A percentile compares a stretch with the other conserved stretches of the same genome.
Evolutionary conservation across 306 rosid genomes (phyloP).

Genomic region (Fagus crenata): DNA sequence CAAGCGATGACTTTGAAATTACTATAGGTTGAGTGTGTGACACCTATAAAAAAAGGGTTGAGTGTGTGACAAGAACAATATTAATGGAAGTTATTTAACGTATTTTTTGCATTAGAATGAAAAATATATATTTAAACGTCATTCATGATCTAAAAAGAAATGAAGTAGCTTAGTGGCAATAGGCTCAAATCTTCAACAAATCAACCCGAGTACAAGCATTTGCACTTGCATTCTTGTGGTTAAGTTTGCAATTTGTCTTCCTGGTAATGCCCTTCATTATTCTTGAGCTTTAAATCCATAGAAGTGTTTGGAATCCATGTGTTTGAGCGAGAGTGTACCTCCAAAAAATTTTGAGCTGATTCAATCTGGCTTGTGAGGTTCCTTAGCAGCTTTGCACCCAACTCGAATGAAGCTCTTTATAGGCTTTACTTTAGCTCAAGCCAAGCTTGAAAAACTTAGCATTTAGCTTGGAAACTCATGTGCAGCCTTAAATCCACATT

Average conservation of each 20-base stretch:
- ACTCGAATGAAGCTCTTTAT: neutral
- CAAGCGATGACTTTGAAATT: neutral
- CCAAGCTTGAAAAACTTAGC: neutral
- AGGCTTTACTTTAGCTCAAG: neutral
- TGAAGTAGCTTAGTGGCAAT: neutral
- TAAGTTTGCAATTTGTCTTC: neutral
- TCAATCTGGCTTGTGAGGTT: neutral
- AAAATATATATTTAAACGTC: neutral
- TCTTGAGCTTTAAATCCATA: neutral
- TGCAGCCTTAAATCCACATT: neutral
- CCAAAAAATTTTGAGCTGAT: neutral
- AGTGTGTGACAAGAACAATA: neutral
- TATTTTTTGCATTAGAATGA: neutral
- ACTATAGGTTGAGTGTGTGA: neutral
- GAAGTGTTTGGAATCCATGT: neutral
- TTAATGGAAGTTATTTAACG: neutral
- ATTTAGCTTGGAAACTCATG: neutral
- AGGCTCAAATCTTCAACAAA: neutral
- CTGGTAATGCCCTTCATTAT: neutral
- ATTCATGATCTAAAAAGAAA: neutral
- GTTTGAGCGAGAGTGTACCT: neutral
- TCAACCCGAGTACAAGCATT: neutral
- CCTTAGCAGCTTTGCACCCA: neutral
- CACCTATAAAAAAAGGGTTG: neutral
- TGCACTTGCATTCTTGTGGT: neutral